phyloP scores from a whole-genome alignment of 2,329 filamentous ascomycete genomes.

The Raffaelea ambrosiae region DNA sequence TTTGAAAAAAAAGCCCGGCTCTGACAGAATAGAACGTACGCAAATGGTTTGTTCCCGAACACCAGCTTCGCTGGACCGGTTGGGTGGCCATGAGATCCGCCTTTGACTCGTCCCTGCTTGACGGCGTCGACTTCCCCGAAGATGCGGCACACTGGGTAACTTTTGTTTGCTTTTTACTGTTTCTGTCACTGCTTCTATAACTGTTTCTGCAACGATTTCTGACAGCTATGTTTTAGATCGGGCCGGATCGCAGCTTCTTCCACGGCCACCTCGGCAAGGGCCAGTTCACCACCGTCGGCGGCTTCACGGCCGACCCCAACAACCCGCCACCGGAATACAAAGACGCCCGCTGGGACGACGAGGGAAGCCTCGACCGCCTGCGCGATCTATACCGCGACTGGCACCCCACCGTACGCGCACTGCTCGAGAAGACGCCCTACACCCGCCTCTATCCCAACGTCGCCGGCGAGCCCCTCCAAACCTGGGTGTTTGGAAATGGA shows the following conservation, averaged over 20 bases:
- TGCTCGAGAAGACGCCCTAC: slow-evolving; percentile 30
- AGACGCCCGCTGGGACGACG: slow-evolving; percentile 27
- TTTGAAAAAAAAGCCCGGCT: too few species aligned
- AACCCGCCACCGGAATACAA: slow-evolving; percentile 21
- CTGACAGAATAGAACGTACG: slow-evolving; percentile 24
- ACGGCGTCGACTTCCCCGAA: slow-evolving; percentile 27
- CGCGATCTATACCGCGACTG: slow-evolving; percentile 29
- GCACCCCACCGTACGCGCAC: slow-evolving; percentile 29
- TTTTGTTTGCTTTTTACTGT: too few species aligned
- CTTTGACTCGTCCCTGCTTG: slow-evolving; percentile 28
- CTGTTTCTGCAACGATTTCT: too few species aligned
- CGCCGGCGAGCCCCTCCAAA: slow-evolving; percentile 27
- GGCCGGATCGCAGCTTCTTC: slow-evolving; percentile 30
- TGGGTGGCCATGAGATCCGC: slow-evolving; percentile 35
- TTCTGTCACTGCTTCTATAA: too few species aligned
- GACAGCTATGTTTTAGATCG: too few species aligned
- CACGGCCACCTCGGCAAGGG: slow-evolving; percentile 28
- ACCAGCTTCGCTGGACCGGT: slow-evolving; percentile 30
- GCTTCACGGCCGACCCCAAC: slow-evolving; percentile 25
- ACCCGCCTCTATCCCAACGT: slow-evolving; percentile 33
- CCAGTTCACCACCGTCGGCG: slow-evolving; percentile 32
- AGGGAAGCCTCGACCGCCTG: slow-evolving; percentile 26
- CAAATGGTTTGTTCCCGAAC: slow-evolving; percentile 30
- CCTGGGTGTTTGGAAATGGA: slow-evolving; percentile 28
- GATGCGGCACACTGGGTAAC: slow-evolving; percentile 34